phyloP scores from a whole-genome alignment of 2,329 filamentous ascomycete genomes.

The Botrytis deweyae region DNA sequence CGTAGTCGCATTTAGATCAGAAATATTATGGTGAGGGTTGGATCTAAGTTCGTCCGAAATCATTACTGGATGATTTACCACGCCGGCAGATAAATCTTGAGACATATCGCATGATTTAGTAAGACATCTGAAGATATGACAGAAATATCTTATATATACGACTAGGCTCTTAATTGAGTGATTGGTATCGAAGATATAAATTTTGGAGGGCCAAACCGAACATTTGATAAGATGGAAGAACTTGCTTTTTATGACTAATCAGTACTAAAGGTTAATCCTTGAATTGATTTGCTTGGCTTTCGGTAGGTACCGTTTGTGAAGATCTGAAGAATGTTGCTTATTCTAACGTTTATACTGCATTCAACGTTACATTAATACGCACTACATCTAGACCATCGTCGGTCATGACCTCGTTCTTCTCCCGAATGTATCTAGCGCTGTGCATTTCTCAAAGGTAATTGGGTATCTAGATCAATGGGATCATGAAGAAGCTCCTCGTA shows the following conservation, averaged over 20 bases:
- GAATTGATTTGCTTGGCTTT: background rate
- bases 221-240: background rate
- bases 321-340: background rate
- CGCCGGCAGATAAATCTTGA: conserved; percentile 26
- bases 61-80: conserved; percentile 24
- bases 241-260: conserved; percentile 10
- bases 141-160: conserved; percentile 1
- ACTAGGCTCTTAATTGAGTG: background rate
- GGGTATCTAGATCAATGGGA: background rate
- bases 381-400: background rate
- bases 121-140: background rate
- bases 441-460: background rate
- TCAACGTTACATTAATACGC: background rate
- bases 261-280: background rate
- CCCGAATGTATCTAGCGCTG: background rate
- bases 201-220: background rate
- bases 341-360: background rate
- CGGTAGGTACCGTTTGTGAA: background rate
- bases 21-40: conserved; percentile 7
- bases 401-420: background rate
- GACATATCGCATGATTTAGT: conserved; percentile 31
- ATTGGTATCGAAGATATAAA: background rate
- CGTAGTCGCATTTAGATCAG: background rate
- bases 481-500: background rate
- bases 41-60: conserved; percentile 24